Evolutionary conservation across 495 filamentous ascomycete genomes (phyloP), one percentile per base, ranked within the genome.

Genomic region (Pyronema omphalodes): DNA sequence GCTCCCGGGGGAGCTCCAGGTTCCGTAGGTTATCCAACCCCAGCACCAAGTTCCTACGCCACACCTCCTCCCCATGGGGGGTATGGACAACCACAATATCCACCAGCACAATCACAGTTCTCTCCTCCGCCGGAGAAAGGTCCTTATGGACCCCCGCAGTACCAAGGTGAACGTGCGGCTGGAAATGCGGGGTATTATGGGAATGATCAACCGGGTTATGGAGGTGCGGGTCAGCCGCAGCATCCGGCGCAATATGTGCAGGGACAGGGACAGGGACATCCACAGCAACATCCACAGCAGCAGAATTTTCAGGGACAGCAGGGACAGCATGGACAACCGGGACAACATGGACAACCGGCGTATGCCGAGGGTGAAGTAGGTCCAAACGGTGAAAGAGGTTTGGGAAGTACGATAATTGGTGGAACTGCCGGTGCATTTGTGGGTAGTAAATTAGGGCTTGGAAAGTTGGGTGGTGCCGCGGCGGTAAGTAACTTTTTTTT

Each of bases 391-490:
- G 60, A 59, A 37, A 60, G 55, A 41, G 61, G 60, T 4, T 2
- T 59, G 3, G 61, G 60, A 9, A 57, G 37, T 35, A 55, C 60
- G 37, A 37, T 62, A 15, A 15, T 55, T 52, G 61, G 56, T 8
- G 60, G 60, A 1, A 17, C 56, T 3, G 61, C 58, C 0, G 61
- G 56, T 2, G 61, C 57, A 17, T 63, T 62, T 52, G 29, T 58
- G 12, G 61, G 60, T 14, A 55, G 45, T 33, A 63, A 55, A 9
- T 11, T 59, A 11, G 61, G 60, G 9, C 7, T 62, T 34, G 61
- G 61, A 7, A 51, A 19, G 18, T 6, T 56, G 3, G 60, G 60
- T 6, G 61, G 61, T 19, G 61, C 56, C n/a, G 40, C 50, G 39
- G 60, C 36, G 49, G 60, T 63, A 35, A 52, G 60, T 56, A 36